These are phyloP conservation scores for Phytophthora pinifolia DNA, from an alignment of 352 stramenopile species.

Conservation along the genomic window DNA sequence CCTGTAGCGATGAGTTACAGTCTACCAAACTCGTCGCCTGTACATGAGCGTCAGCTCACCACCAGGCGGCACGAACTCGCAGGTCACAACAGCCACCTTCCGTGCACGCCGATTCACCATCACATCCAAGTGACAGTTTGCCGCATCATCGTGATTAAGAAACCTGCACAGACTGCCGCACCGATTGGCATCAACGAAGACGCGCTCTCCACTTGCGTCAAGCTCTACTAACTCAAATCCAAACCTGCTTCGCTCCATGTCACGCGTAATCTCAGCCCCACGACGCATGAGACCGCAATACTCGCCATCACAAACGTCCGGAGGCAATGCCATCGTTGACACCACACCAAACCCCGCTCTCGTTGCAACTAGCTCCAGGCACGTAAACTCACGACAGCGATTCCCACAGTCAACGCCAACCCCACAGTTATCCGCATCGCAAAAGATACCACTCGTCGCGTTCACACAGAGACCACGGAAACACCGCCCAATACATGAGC, in stretches of 20 bases:
- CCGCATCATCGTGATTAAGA: not conserved
- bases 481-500: not conserved
- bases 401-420: not conserved
- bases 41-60: not conserved
- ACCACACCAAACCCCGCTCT: constrained; percentile 1
- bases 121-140: constrained; percentile 1
- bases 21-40: not conserved
- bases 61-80: not conserved
- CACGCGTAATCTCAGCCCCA: not conserved
- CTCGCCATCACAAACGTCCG: constrained; percentile 1
- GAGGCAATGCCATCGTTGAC: not conserved
- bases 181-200: not conserved
- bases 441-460: not conserved
- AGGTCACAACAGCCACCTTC: not conserved
- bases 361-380: not conserved
- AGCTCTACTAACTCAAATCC: not conserved
- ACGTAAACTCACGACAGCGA: not conserved
- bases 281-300: constrained; percentile 1
- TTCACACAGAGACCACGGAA: not conserved
- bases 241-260: not conserved
- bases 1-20: too few species aligned
- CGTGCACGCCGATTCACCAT: not conserved
- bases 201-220: not conserved
- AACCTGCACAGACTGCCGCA: not conserved
- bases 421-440: not conserved